Conservation (phyloP, 176 grass and related monocot species). For the Panicum miliaceum region DNA sequence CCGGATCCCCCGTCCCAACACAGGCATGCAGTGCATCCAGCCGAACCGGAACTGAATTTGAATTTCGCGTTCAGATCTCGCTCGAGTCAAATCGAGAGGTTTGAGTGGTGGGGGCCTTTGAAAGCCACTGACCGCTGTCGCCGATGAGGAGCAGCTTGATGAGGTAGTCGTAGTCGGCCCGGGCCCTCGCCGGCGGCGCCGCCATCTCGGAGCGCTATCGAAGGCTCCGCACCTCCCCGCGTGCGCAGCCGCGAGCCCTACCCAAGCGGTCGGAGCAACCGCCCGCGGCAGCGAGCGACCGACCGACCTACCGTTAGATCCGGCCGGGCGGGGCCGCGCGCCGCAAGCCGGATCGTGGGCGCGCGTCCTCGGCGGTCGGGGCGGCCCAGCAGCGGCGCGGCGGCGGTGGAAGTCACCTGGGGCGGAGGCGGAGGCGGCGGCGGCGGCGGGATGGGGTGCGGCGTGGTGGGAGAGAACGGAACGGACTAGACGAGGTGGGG, state of each 20-base stretch:
- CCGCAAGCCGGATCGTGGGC: background rate
- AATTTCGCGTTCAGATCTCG: background rate
- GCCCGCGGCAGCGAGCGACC: background rate
- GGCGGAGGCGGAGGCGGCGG: no score
- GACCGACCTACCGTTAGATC: background rate
- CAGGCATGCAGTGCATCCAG: no score
- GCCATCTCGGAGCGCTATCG: slow-evolving; percentile 45
- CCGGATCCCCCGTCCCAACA: background rate
- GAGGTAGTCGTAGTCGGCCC: slow-evolving; percentile 91
- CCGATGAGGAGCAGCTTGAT: slow-evolving; percentile 74
- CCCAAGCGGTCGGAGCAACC: background rate
- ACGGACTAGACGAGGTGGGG: background rate
- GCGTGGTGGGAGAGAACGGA: background rate
- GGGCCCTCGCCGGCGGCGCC: slow-evolving; percentile 82
- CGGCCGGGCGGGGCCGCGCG: background rate
- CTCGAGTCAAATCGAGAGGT: background rate
- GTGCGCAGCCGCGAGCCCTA: no score
- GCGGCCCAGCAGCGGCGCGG: background rate
- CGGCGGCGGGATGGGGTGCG: background rate
- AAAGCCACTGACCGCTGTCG: slow-evolving; percentile 35
- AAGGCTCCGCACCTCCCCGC: background rate
- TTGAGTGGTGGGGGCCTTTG: no score
- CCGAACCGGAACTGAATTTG: background rate
- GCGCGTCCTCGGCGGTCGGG: background rate
- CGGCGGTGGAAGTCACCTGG: background rate